phyloP scores from a whole-genome alignment of 1,139 yeast genomes.

The Hyphopichia wangnamkhiaoensis region DNA sequence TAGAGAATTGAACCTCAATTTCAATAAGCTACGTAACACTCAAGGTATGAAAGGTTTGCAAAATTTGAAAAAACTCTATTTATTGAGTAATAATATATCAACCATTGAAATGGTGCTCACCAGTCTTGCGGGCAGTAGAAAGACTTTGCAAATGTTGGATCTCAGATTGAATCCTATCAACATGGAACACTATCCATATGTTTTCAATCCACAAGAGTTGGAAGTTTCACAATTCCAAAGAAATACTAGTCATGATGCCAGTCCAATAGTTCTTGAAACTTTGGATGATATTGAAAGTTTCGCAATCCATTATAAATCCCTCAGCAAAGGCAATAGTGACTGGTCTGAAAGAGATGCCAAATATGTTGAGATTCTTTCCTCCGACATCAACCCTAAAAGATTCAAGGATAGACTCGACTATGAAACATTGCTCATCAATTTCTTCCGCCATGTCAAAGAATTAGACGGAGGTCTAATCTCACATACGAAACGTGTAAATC shows the following conservation, averaged over 20 bases:
- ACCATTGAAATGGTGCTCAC: constrained; percentile 35
- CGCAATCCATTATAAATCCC: constrained; percentile 40
- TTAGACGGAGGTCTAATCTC: constrained; percentile 42
- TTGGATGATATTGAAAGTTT: constrained; percentile 50
- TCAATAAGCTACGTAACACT: constrained; percentile 41
- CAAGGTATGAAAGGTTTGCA: constrained; percentile 28
- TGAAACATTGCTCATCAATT: constrained; percentile 39
- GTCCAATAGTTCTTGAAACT: constrained; percentile 43
- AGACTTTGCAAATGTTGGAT: constrained; percentile 42
- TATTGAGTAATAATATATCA: constrained; percentile 48
- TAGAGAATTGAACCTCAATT: constrained; percentile 50
- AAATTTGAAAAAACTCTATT: constrained; percentile 39
- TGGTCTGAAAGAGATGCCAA: constrained; percentile 40
- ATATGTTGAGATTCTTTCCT: constrained; percentile 25
- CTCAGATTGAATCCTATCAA: constrained; percentile 53
- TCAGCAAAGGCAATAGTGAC: constrained; percentile 30
- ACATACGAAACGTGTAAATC: constrained; percentile 20
- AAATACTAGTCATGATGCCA: constrained; percentile 11
- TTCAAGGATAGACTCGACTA: constrained; percentile 36
- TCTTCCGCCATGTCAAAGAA: constrained; percentile 33
- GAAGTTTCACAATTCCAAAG: constrained; percentile 20
- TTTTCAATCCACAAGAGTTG: constrained; percentile 49
- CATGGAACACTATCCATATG: constrained; percentile 51
- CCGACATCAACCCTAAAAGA: constrained; percentile 18
- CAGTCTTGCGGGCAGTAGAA: constrained; percentile 32